phyloP scores from a whole-genome alignment of 1,284 basidiomycete species.

The Rhodotorula glutinis region DNA sequence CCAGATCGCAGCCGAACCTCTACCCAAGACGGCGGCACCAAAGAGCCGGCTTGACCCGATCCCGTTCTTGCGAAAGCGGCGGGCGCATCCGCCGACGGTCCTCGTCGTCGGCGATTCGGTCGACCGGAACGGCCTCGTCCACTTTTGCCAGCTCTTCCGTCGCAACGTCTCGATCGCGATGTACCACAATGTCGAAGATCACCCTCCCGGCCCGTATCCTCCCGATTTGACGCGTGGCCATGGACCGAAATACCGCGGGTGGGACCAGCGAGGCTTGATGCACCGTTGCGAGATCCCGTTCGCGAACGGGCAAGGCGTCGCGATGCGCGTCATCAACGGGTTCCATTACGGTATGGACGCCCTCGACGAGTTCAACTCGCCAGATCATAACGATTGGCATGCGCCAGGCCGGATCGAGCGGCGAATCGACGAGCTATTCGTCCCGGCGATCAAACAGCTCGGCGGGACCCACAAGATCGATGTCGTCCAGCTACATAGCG shows the following conservation, averaged over 20 bases:
- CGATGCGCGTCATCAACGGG: constrained; percentile 36
- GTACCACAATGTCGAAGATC: constrained; percentile 28
- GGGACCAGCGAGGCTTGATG: constrained; percentile 39
- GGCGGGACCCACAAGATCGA: constrained; percentile 36
- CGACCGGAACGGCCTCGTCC: constrained; percentile 39
- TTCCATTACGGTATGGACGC: constrained; percentile 42
- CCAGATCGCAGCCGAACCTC: constrained; percentile 22
- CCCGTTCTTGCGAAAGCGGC: constrained; percentile 29
- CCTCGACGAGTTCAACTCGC: constrained; percentile 41
- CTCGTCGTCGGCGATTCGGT: constrained; percentile 40
- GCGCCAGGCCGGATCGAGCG: constrained; percentile 35
- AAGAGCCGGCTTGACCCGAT: constrained; percentile 16
- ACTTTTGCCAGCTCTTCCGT: constrained; percentile 39
- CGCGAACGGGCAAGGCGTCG: constrained; percentile 16
- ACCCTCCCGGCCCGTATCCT: constrained; percentile 25
- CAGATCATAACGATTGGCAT: constrained; percentile 40
- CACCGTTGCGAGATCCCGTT: constrained; percentile 38
- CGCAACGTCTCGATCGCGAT: constrained; percentile 34
- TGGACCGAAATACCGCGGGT: constrained; percentile 35
- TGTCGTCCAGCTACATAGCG: constrained; percentile 33
- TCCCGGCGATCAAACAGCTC: constrained; percentile 34
- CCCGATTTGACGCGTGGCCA: constrained; percentile 32
- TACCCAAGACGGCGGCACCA: not conserved
- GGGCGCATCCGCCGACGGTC: constrained; percentile 28
- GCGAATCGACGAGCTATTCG: constrained; percentile 33